A percentile compares a stretch with the other conserved stretches of the same genome.
Conservation (phyloP, 495 filamentous ascomycete species). For the Cairneyella variabilis region DNA sequence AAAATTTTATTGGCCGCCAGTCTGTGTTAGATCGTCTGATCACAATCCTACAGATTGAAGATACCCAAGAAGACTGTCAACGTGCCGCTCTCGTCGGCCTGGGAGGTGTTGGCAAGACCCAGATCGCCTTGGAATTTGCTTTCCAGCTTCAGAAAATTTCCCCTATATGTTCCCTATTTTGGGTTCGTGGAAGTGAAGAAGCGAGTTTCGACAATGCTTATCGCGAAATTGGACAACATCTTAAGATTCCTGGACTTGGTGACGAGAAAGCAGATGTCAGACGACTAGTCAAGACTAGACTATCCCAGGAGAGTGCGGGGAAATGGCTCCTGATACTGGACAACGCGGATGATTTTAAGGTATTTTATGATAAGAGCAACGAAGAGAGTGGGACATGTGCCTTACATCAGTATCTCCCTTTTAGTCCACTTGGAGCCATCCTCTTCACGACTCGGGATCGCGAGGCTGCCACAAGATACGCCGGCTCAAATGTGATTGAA, state of each 20-base stretch:
- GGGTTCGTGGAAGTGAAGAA: constrained; percentile 30
- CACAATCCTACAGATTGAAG: not conserved
- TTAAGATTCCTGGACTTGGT: constrained; percentile 13
- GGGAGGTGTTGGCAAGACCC: constrained; percentile 48
- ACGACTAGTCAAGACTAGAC: constrained; percentile 18
- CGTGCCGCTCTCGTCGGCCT: constrained; percentile 37
- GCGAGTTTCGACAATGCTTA: constrained; percentile 29
- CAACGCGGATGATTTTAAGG: constrained; percentile 45
- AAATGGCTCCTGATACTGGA: constrained; percentile 48
- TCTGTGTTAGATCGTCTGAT: not conserved
- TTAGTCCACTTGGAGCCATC: constrained; percentile 11
- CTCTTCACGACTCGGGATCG: constrained; percentile 29
- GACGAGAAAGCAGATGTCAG: constrained; percentile 21
- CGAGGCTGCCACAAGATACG: constrained; percentile 23
- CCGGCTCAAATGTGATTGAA: constrained; percentile 8
- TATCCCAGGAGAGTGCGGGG: constrained; percentile 19
- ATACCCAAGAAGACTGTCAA: constrained; percentile 1
- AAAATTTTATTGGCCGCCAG: constrained; percentile 9
- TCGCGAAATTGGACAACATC: constrained; percentile 23
- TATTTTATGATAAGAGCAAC: constrained; percentile 7
- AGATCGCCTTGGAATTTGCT: constrained; percentile 37
- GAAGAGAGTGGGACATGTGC: not conserved
- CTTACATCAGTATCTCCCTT: constrained; percentile 4
- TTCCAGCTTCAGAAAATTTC: constrained; percentile 24
- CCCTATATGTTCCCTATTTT: constrained; percentile 29